These are phyloP conservation scores for Kluyveromyces sp. DNA, from an alignment of 1,139 yeast species.

Conservation along the genomic window DNA sequence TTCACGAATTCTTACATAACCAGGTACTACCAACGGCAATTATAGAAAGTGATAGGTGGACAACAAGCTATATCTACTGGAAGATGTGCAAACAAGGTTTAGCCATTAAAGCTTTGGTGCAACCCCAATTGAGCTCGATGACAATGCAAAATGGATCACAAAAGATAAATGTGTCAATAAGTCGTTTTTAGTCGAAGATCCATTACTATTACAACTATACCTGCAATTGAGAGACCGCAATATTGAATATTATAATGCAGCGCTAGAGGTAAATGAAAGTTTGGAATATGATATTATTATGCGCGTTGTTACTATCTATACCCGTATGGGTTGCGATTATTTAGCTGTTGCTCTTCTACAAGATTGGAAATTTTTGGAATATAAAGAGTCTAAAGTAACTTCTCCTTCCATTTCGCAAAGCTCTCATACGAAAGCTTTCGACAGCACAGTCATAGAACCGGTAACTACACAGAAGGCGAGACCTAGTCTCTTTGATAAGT, in stretches of 20 bases:
- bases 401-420: constrained; percentile 7
- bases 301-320: constrained; percentile 58
- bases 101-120: constrained; percentile 60
- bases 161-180: constrained; percentile 27
- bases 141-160: constrained; percentile 19
- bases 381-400: constrained; percentile 1
- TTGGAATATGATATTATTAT: constrained; percentile 56
- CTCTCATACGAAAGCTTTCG: constrained; percentile 2
- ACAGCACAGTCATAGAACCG: constrained; percentile 12
- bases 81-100: constrained; percentile 43
- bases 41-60: constrained; percentile 69
- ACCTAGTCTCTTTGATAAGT: constrained; percentile 26
- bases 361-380: constrained; percentile 58
- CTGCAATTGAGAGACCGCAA: constrained; percentile 48
- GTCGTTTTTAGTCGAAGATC: constrained; percentile 67
- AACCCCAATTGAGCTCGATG: constrained; percentile 41
- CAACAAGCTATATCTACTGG: constrained; percentile 77
- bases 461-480: constrained; percentile 16
- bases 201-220: constrained; percentile 65
- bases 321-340: constrained; percentile 88
- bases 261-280: constrained; percentile 37
- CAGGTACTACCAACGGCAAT: constrained; percentile 52
- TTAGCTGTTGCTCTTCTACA: constrained; percentile 54
- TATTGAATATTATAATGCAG: constrained; percentile 42
- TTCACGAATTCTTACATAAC: constrained; percentile 43